These are phyloP conservation scores for Lipomyces yamadae DNA, from an alignment of 805 yeast genomes.

Conservation along the genomic window DNA sequence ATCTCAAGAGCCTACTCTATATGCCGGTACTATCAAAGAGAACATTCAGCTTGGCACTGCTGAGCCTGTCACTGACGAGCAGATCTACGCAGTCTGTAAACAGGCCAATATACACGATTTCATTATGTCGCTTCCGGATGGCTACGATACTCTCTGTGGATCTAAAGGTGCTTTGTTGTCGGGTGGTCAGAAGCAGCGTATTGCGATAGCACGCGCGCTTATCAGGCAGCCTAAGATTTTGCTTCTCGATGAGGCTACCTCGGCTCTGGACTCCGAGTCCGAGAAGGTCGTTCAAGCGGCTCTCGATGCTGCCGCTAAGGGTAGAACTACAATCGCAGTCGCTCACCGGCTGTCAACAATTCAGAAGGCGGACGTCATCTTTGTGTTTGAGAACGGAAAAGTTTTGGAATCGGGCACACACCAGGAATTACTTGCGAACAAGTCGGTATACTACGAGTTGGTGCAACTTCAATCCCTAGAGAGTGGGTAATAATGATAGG, in stretches of 20 bases:
- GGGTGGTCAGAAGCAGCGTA: slow-evolving; percentile 79
- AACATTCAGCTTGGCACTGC: slow-evolving; percentile 59
- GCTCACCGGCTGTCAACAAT: slow-evolving; percentile 83
- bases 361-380: slow-evolving; percentile 63
- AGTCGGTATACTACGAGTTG: slow-evolving; percentile 49
- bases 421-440: slow-evolving; percentile 50
- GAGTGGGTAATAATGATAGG: too few species aligned
- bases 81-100: slow-evolving; percentile 53
- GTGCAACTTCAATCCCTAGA: too few species aligned
- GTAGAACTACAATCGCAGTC: slow-evolving; percentile 81
- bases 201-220: slow-evolving; percentile 76
- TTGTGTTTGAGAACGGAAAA: slow-evolving; percentile 63
- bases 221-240: slow-evolving; percentile 68
- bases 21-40: slow-evolving; percentile 60
- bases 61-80: slow-evolving; percentile 49
- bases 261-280: slow-evolving; percentile 69
- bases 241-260: slow-evolving; percentile 71
- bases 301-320: slow-evolving; percentile 64
- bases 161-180: slow-evolving; percentile 62
- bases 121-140: slow-evolving; percentile 60
- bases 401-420: slow-evolving; percentile 66
- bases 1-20: slow-evolving; percentile 65
- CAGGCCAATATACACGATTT: slow-evolving; percentile 66
- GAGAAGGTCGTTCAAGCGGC: slow-evolving; percentile 79
- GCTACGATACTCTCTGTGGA: slow-evolving; percentile 63